Percentiles rank a stretch among this genome's conserved stretches.
Conservation (phyloP, 2,329 filamentous ascomycete genomes). For the Fusarium cyanostomum region DNA sequence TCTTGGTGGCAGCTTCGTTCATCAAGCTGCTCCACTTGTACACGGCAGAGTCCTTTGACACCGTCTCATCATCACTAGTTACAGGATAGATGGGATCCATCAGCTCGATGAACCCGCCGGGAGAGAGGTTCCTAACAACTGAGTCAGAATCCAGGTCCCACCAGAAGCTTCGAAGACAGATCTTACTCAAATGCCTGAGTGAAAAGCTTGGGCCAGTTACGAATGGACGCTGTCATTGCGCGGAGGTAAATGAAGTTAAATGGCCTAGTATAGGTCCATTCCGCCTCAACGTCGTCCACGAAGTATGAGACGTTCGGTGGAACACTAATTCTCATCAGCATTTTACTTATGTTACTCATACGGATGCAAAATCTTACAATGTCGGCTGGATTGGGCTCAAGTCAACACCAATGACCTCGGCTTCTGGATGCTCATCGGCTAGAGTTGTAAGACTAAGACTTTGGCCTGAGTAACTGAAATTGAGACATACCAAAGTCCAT, state of each 20-base stretch:
- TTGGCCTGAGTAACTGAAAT: too few relatives aligned
- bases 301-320: slow-evolving; percentile 20
- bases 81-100: slow-evolving; percentile 24
- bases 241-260: slow-evolving; percentile 30
- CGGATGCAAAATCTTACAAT: background rate
- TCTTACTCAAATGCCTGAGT: slow-evolving; percentile 8
- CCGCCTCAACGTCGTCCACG: slow-evolving; percentile 27
- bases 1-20: slow-evolving; percentile 10
- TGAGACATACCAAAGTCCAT: slow-evolving; percentile 19
- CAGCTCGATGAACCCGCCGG: slow-evolving; percentile 26
- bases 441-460: background rate
- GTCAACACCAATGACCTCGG: slow-evolving; percentile 27
- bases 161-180: background rate
- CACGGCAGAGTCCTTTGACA: slow-evolving; percentile 13
- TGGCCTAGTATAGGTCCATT: slow-evolving; percentile 16
- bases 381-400: slow-evolving; percentile 29
- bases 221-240: slow-evolving; percentile 15
- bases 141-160: too few relatives aligned
- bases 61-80: slow-evolving; percentile 13
- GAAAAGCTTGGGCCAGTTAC: slow-evolving; percentile 13
- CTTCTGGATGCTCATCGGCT: slow-evolving; percentile 29
- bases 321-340: slow-evolving; percentile 4
- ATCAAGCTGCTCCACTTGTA: slow-evolving; percentile 27
- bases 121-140: slow-evolving; percentile 14
- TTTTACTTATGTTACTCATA: fast-evolving